phyloP scores from a whole-genome alignment of 495 filamentous ascomycete genomes.

The Penicillium arizonense region DNA sequence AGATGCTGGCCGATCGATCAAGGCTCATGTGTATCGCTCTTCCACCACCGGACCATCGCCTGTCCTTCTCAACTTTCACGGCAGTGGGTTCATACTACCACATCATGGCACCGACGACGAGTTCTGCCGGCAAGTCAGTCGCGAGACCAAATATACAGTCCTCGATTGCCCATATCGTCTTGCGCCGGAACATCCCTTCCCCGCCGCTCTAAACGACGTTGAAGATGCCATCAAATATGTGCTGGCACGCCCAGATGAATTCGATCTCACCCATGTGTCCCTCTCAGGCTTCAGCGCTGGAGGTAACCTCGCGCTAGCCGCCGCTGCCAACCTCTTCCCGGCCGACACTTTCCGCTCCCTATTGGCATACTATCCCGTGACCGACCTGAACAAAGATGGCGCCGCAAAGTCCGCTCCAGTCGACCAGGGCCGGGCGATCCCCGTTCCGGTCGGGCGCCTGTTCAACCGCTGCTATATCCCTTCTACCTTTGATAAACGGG shows the following conservation, averaged over 20 bases:
- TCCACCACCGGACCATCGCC: conserved; percentile 25
- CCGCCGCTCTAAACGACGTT: conserved; percentile 71
- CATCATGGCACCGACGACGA: conserved; percentile 42
- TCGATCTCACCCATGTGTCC: conserved; percentile 34
- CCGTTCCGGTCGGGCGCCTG: conserved; percentile 22
- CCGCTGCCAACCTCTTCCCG: conserved; percentile 36
- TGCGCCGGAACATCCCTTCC: conserved; percentile 75
- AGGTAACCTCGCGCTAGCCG: conserved; percentile 42
- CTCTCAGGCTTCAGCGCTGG: conserved; percentile 48
- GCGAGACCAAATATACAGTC: conserved; percentile 36
- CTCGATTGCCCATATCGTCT: conserved; percentile 70
- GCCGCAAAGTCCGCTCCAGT: conserved; percentile 26
- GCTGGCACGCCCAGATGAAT: conserved; percentile 27
- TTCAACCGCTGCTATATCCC: conserved; percentile 35
- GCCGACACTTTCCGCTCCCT: conserved; percentile 38
- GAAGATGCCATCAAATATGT: conserved; percentile 41
- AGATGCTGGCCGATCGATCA: conserved; percentile 41
- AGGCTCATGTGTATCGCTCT: conserved; percentile 44
- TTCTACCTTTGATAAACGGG: conserved; percentile 30
- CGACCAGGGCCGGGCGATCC: conserved; percentile 20
- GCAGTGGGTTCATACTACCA: conserved; percentile 43
- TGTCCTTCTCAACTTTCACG: conserved; percentile 46
- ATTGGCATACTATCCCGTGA: conserved; percentile 40
- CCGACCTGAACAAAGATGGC: conserved; percentile 29
- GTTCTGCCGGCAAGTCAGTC: conserved; percentile 38